Evolutionary conservation across 306 rosid species (phyloP).

Genomic region (Pterocarpus santalinus): DNA sequence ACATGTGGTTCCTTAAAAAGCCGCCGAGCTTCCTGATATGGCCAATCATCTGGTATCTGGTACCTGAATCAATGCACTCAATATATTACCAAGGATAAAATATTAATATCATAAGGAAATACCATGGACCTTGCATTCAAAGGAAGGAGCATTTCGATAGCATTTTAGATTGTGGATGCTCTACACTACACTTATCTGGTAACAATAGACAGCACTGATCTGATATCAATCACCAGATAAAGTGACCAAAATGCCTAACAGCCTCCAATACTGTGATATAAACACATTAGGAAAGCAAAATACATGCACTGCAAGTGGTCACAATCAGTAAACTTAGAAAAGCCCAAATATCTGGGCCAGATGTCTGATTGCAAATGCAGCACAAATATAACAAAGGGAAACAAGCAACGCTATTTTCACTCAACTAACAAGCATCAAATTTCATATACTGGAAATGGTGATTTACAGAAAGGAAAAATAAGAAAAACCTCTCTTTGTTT

Average conservation of each 20-base stretch:
- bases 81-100: constrained; percentile 32
- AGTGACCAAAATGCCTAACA: constrained; percentile 6
- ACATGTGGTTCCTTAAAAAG: constrained; percentile 91
- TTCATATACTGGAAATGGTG: constrained; percentile 24
- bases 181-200: constrained; percentile 5
- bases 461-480: constrained; percentile 29
- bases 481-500: constrained; percentile 82
- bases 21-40: constrained; percentile 85
- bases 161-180: not conserved
- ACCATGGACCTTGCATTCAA: constrained; percentile 30
- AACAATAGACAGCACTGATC: constrained; percentile 14
- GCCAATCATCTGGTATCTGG: constrained; percentile 93
- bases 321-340: constrained; percentile 27
- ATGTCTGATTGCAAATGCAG: constrained; percentile 22
- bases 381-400: constrained; percentile 35
- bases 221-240: constrained; percentile 12
- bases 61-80: constrained; percentile 62
- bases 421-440: constrained; percentile 5
- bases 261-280: constrained; percentile 10
- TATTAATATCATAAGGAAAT: constrained; percentile 4
- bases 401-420: constrained; percentile 22
- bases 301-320: not conserved
- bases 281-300: constrained; percentile 28
- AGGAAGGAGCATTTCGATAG: constrained; percentile 1
- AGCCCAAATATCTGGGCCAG: constrained; percentile 30